Percentiles rank a stretch among this genome's conserved stretches.
phyloP scores from a whole-genome alignment of 768 basidiomycete species.

The Favolaschia claudopus region DNA sequence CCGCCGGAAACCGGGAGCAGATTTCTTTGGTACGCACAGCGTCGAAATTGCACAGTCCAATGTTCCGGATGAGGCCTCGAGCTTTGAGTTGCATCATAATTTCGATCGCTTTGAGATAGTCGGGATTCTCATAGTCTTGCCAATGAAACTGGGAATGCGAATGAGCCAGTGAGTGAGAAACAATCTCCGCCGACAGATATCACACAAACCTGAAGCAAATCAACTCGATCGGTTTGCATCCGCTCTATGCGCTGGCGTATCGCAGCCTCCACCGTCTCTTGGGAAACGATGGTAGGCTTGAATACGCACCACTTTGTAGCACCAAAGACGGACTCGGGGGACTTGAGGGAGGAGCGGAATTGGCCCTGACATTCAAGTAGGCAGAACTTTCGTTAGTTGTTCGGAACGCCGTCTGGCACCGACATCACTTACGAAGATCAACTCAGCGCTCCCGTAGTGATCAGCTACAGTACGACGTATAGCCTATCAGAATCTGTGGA shows the following conservation, averaged over 20 bases:
- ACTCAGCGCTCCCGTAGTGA: conserved; percentile 87
- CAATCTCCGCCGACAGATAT: neutral
- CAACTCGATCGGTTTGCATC: conserved; percentile 65
- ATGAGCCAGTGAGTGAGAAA: neutral
- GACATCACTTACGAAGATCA: conserved; percentile 68
- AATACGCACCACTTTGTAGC: conserved; percentile 92
- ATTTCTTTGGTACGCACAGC: conserved; percentile 78
- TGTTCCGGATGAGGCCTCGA: conserved; percentile 65
- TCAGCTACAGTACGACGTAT: conserved; percentile 60
- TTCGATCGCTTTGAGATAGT: conserved; percentile 52
- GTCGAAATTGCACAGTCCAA: conserved; percentile 88
- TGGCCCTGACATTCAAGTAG: conserved; percentile 60
- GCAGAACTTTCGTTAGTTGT: neutral
- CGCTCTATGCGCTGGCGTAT: conserved; percentile 75
- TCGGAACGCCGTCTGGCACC: conserved; percentile 12
- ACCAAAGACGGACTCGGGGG: conserved; percentile 58
- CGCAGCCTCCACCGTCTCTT: conserved; percentile 63
- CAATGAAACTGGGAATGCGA: conserved; percentile 70
- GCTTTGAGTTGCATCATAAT: conserved; percentile 66
- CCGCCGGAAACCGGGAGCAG: conserved; percentile 72
- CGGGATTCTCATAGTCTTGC: conserved; percentile 68
- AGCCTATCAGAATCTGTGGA: too few species aligned
- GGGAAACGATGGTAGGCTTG: conserved; percentile 56
- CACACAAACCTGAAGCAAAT: conserved; percentile 71
- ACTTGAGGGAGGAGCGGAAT: conserved; percentile 58